These are phyloP conservation scores for Exophiala xenobiotica DNA, from an alignment of 2,329 filamentous ascomycete genomes.

Conservation along the genomic window DNA sequence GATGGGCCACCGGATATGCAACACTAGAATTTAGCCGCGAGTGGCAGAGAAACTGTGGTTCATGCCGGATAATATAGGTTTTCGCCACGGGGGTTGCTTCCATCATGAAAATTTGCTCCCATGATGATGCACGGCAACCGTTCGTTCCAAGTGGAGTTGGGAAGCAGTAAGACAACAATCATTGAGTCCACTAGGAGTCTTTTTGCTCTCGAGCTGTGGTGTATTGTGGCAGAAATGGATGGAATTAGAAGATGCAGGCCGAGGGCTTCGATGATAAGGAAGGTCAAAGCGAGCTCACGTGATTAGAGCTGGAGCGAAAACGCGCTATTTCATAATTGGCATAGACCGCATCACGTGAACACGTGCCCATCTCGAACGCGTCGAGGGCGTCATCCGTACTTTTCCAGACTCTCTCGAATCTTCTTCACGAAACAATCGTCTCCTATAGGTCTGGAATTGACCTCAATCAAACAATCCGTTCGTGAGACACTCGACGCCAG, in stretches of 20 bases:
- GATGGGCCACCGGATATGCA: not conserved
- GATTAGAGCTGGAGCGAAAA: not conserved
- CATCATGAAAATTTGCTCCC: conserved; percentile 1
- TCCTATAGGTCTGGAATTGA: too few relatives aligned
- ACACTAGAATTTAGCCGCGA: not conserved
- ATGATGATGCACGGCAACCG: conserved; percentile 1
- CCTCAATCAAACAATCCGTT: too few relatives aligned
- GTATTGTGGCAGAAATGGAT: not conserved
- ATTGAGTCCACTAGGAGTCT: not conserved
- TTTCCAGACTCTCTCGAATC: too few relatives aligned
- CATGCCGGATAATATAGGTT: conserved; percentile 1
- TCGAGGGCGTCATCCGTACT: too few relatives aligned
- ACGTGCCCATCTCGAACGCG: not conserved
- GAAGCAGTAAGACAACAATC: not conserved
- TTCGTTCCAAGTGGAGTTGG: not conserved
- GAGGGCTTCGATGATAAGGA: too few relatives aligned
- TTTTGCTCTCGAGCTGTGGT: not conserved
- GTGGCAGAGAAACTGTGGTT: not conserved
- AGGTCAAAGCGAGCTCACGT: not conserved
- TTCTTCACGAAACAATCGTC: too few relatives aligned
- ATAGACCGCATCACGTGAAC: not conserved
- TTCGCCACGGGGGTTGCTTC: not conserved
- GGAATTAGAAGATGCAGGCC: not conserved
- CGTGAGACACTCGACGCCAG: too few relatives aligned
- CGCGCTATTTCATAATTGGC: not conserved